Percentiles rank a stretch among this genome's conserved stretches.
Evolutionary conservation across 352 stramenopile genomes (phyloP).

Genomic region (Aphanomyces astaci): DNA sequence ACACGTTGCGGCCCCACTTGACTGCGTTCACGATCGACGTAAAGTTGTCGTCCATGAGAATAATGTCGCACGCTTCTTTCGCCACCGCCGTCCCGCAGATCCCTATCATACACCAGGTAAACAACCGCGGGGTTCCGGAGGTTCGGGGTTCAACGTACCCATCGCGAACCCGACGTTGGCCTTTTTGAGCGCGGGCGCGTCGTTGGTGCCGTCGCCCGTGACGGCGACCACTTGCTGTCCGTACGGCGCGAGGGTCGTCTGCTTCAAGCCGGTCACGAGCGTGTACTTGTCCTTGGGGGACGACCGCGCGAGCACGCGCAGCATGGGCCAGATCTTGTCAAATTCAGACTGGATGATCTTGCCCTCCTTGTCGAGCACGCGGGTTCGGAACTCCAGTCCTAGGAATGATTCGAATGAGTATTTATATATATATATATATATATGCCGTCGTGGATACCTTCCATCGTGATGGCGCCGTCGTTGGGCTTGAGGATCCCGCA

Average conservation of each 20-base stretch:
- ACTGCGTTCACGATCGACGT: conserved; percentile 93
- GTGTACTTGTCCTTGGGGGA: conserved; percentile 96
- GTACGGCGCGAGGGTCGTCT: conserved; percentile 65
- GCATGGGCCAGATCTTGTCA: conserved; percentile 86
- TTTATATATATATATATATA: too few relatives aligned
- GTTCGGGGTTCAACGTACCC: conserved; percentile 38
- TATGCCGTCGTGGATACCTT: conserved; percentile 44
- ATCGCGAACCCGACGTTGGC: conserved; percentile 97
- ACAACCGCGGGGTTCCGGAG: conserved; percentile 44
- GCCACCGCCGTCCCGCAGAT: conserved; percentile 93
- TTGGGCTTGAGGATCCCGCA: conserved; percentile 55
- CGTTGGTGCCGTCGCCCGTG: conserved; percentile 96
- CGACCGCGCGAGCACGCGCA: conserved; percentile 89
- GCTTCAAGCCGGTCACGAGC: conserved; percentile 90
- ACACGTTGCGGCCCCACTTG: conserved; percentile 94
- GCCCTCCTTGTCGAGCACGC: conserved; percentile 53
- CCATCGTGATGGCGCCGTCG: conserved; percentile 55
- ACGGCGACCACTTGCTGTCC: conserved; percentile 89
- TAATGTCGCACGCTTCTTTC: conserved; percentile 95
- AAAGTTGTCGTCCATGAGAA: conserved; percentile 96
- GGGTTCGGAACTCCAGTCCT: conserved; percentile 52
- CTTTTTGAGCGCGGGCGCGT: conserved; percentile 93
- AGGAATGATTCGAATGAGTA: too few relatives aligned
- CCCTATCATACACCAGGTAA: conserved; percentile 24
- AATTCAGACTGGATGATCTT: conserved; percentile 83